Base-by-base conservation (phyloP, 116 monocot genomes). In the Posidonia oceanica region DNA sequence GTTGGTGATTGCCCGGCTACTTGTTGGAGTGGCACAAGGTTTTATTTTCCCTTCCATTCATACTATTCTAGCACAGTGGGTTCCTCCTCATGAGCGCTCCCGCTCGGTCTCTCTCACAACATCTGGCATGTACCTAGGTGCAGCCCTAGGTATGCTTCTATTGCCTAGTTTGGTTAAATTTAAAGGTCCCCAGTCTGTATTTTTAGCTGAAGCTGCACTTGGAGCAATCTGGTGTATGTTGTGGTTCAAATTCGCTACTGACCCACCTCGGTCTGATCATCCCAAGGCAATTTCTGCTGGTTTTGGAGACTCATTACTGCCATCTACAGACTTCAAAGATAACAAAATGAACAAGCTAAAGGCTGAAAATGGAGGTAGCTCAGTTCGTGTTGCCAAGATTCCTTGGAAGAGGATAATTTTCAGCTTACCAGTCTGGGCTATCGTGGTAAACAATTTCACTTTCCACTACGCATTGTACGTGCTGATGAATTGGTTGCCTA, bases 41-140 rank as follows among this genome's bases (percentile, higher is more conserved):
- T 79, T 83, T 69, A 83, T 83, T 41, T 83, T 83, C 29, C 83
- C 83, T 20, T 83, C 83, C 39, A 83, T 83, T 37, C 83, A 83
- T 56, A 79, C 83, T 15, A 79, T 83, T 64, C 60, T 83, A 14
- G 75, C 83, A 38, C 83, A 79, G 57, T 83, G 83, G 83, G 83
- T 83, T 15, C 83, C 83, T 15, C 75, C 83, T 36, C 83, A 76
- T 69, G 83, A 83, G 66, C 79, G 83, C 14, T 83, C 83, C 8
- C 68, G 83, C 14, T 83, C 83, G 14, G 83, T 83, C 4, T 83
- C 83, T 12, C 76, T 83, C 22, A 83, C 83, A 3, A 83, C 76
- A 36, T 83, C 83, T 17, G 83, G 83, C 37, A 83, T 83, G 83
- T 83, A 83, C 61, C 55, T 83, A 3, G 83, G 83, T 66, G 83